Conservation (phyloP, 345 rosid species). For the Eucalyptus dawsonii region DNA sequence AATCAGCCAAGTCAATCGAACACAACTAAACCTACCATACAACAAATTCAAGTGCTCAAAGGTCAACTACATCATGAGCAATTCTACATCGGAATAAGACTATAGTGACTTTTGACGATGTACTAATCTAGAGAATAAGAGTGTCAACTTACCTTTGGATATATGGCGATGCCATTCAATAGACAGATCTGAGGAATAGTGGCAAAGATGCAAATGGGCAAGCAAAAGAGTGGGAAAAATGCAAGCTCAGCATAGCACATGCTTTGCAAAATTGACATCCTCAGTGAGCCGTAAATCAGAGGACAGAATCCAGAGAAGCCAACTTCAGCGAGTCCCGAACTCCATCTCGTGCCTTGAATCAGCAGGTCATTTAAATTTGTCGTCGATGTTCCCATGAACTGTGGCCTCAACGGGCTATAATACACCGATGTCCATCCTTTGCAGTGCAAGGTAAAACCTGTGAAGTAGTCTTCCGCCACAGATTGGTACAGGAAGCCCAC, state of each 20-base stretch:
- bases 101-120: neutral
- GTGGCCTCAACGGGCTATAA: constrained; percentile 14
- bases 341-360: constrained; percentile 29
- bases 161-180: constrained; percentile 14
- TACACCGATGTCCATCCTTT: constrained; percentile 30
- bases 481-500: constrained; percentile 22
- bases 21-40: neutral
- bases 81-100: neutral
- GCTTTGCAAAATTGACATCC: constrained; percentile 6
- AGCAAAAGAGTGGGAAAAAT: neutral
- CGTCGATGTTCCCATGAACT: constrained; percentile 14
- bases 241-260: constrained; percentile 9
- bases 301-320: constrained; percentile 26
- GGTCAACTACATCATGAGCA: neutral
- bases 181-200: constrained; percentile 30
- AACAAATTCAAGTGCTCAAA: neutral
- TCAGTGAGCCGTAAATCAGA: constrained; percentile 15
- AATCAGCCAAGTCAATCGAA: neutral
- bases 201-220: constrained; percentile 17
- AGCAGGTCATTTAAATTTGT: constrained; percentile 9
- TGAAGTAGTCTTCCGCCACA: constrained; percentile 29
- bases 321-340: constrained; percentile 7
- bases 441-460: constrained; percentile 14
- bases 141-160: constrained; percentile 15
- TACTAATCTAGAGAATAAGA: neutral